Evolutionary conservation across 1,139 yeast species (phyloP).

Genomic region (Kodamaea sp.): DNA sequence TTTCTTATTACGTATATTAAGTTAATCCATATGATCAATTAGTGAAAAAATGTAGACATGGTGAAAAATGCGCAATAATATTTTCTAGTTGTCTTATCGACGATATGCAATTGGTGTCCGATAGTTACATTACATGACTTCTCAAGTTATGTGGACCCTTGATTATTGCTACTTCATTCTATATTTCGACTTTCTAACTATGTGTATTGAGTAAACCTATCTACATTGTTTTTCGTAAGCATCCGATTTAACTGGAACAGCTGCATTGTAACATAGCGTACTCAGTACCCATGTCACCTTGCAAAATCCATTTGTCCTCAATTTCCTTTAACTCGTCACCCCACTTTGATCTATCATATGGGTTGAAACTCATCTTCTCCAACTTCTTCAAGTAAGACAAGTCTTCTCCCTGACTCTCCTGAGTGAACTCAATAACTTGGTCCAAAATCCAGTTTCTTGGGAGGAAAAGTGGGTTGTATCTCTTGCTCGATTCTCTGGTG

Average conservation of each 20-base stretch:
- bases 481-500: conserved; percentile 42
- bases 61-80: too few relatives aligned
- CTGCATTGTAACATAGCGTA: conserved; percentile 64
- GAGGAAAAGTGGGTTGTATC: conserved; percentile 72
- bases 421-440: conserved; percentile 64
- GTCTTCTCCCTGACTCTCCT: conserved; percentile 38
- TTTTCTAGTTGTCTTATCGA: too few relatives aligned
- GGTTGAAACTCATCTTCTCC: conserved; percentile 62
- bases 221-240: background rate
- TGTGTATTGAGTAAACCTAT: too few relatives aligned
- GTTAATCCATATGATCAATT: background rate
- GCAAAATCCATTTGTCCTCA: conserved; percentile 55
- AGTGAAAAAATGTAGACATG: too few relatives aligned
- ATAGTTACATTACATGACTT: too few relatives aligned
- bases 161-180: too few relatives aligned
- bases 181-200: too few relatives aligned
- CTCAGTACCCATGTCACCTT: conserved; percentile 46
- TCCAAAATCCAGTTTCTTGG: conserved; percentile 88
- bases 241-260: conserved; percentile 51
- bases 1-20: background rate
- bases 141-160: too few relatives aligned
- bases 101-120: too few relatives aligned
- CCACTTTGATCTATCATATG: conserved; percentile 63
- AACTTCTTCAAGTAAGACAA: conserved; percentile 50
- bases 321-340: conserved; percentile 60